Evolutionary conservation across 257 asterid genomes (phyloP).

Genomic region (Solanum tacnaense): DNA sequence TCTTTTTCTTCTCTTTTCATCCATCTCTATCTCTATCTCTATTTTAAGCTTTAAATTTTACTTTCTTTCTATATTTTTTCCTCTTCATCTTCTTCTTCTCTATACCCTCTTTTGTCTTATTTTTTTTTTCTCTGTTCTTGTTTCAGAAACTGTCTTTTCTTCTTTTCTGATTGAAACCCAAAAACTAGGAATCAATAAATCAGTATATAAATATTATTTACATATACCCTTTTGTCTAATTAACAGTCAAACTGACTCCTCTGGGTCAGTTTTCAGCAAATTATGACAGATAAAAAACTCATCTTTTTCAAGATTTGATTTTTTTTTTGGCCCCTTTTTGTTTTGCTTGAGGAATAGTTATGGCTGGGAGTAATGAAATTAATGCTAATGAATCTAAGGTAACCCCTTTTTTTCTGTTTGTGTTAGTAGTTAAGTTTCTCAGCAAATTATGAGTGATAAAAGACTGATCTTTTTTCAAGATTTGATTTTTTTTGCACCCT

Average conservation of each 20-base stretch:
- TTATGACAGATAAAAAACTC: constrained; percentile 16
- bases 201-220: background rate
- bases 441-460: constrained; percentile 14
- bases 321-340: background rate
- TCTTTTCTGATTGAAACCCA: background rate
- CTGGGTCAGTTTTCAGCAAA: background rate
- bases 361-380: constrained; percentile 46
- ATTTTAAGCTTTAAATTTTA: background rate
- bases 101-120: background rate
- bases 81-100: background rate
- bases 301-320: constrained; percentile 15
- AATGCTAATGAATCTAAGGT: constrained; percentile 48
- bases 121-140: background rate
- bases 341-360: background rate
- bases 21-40: background rate
- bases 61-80: background rate
- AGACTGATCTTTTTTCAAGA: constrained; percentile 10
- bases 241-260: background rate
- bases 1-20: background rate
- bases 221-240: background rate
- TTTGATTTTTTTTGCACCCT: background rate
- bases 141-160: constrained; percentile 31
- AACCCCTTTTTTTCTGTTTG: background rate
- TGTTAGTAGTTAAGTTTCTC: background rate
- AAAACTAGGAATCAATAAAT: background rate